phyloP scores from a whole-genome alignment of 2,329 filamentous ascomycete species.

The Penicillium sp. region DNA sequence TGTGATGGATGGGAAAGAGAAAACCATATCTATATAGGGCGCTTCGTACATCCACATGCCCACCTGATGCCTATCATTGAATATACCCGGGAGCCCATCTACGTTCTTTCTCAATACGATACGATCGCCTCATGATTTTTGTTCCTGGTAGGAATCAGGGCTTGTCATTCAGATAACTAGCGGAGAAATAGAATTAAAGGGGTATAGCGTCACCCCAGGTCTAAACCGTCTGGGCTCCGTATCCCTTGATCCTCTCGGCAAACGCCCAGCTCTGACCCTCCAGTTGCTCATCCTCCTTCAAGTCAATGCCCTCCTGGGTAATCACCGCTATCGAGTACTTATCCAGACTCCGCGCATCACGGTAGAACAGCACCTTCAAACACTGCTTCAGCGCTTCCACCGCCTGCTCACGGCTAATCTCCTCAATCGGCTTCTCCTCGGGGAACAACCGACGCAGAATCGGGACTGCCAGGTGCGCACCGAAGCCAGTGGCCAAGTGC shows the following conservation, averaged over 20 bases:
- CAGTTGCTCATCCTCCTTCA: conserved; percentile 82
- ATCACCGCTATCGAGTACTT: conserved; percentile 89
- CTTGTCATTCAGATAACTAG: conserved; percentile 27
- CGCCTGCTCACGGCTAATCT: conserved; percentile 75
- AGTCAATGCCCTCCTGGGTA: conserved; percentile 82
- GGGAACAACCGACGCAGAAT: conserved; percentile 82
- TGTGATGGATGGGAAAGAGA: conserved; percentile 28
- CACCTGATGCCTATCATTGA: not conserved
- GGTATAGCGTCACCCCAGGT: not conserved
- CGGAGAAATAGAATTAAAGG: conserved; percentile 32
- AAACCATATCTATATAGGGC: no score
- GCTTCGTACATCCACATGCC: not conserved
- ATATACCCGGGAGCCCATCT: not conserved
- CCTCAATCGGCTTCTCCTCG: conserved; percentile 74
- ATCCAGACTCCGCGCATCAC: conserved; percentile 90
- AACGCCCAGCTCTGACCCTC: conserved; percentile 98
- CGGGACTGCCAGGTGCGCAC: conserved; percentile 87
- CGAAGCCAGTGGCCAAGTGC: conserved; percentile 89
- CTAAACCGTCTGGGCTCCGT: conserved; percentile 76
- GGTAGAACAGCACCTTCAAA: conserved; percentile 98
- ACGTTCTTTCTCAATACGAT: not conserved
- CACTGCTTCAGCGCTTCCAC: conserved; percentile 83
- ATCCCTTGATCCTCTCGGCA: conserved; percentile 90
- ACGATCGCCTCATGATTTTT: not conserved
- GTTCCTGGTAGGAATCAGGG: conserved; percentile 5